Evolutionary conservation across 257 asterid species (phyloP).

Genomic region (Anisodus tanguticus): DNA sequence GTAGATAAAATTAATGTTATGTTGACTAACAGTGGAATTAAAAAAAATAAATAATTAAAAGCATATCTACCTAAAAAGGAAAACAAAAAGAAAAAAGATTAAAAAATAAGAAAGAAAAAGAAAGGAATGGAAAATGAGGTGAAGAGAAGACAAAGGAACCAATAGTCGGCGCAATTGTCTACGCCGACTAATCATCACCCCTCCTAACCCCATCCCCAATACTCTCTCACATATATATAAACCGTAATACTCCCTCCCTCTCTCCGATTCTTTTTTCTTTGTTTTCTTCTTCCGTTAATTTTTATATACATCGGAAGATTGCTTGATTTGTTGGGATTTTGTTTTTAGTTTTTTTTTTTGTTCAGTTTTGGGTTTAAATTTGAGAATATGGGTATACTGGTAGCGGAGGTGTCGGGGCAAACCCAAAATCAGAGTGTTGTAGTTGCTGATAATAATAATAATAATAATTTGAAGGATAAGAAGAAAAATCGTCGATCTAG

Average conservation of each 20-base stretch:
- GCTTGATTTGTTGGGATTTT: background rate
- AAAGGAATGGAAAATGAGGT: background rate
- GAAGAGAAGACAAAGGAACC: constrained; percentile 33
- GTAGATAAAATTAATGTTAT: too few relatives aligned
- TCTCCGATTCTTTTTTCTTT: background rate
- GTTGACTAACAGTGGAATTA: too few relatives aligned
- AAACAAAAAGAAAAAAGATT: background rate
- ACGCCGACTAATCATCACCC: constrained; percentile 49
- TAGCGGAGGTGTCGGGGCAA: constrained; percentile 34
- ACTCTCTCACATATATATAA: background rate
- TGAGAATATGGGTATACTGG: constrained; percentile 35
- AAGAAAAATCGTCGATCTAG: constrained; percentile 63
- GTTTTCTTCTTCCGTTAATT: constrained; percentile 39
- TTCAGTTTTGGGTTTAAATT: constrained; percentile 7
- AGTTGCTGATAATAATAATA: constrained; percentile 26
- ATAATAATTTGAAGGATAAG: constrained; percentile 35
- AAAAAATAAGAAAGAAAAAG: background rate
- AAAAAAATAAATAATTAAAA: background rate
- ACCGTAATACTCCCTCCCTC: background rate
- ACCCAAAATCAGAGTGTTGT: constrained; percentile 30
- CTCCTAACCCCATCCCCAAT: background rate
- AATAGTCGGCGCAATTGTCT: constrained; percentile 47
- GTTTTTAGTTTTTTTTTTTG: background rate
- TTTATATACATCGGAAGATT: constrained; percentile 42
- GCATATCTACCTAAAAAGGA: background rate